phyloP scores from a whole-genome alignment of 2,329 filamentous ascomycete species.

The Neofusicoccum parvum region DNA sequence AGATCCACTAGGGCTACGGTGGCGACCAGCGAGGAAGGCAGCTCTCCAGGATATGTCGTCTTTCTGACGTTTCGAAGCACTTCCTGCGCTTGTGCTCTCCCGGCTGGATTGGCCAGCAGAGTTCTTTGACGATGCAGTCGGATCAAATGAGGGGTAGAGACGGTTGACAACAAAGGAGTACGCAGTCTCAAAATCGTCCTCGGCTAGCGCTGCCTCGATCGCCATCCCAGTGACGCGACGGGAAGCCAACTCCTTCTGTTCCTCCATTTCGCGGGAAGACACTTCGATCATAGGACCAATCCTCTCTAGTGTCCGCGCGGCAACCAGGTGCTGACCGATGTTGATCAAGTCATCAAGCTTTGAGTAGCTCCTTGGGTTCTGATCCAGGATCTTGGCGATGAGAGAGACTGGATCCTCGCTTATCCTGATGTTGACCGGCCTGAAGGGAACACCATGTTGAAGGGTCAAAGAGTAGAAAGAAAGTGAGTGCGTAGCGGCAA shows the following conservation, averaged over 20 bases:
- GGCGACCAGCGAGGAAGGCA: slow-evolving; percentile 75
- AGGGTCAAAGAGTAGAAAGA: slow-evolving; percentile 77
- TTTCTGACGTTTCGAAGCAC: slow-evolving; percentile 30
- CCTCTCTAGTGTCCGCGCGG: slow-evolving; percentile 52
- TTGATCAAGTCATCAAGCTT: slow-evolving; percentile 72
- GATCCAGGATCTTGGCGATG: slow-evolving; percentile 71
- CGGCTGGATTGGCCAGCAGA: neutral
- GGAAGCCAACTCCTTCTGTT: slow-evolving; percentile 52
- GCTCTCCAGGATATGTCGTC: slow-evolving; percentile 79
- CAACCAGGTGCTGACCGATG: slow-evolving; percentile 68
- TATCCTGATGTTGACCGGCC: slow-evolving; percentile 75
- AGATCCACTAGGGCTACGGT: slow-evolving; percentile 47
- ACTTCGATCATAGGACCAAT: slow-evolving; percentile 28
- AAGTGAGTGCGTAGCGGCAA: slow-evolving; percentile 73
- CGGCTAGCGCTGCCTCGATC: slow-evolving; percentile 72
- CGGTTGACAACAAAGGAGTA: slow-evolving; percentile 81
- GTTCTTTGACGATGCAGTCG: neutral
- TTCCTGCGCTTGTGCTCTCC: neutral
- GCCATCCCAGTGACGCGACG: slow-evolving; percentile 78
- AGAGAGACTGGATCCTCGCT: slow-evolving; percentile 75
- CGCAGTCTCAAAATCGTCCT: slow-evolving; percentile 83
- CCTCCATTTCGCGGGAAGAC: slow-evolving; percentile 19
- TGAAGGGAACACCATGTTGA: slow-evolving; percentile 78
- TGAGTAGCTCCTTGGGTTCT: slow-evolving; percentile 74
- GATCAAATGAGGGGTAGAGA: slow-evolving; percentile 41